Evolutionary conservation across 495 filamentous ascomycete genomes (phyloP).

Genomic region (Lasiosphaeris hirsuta): DNA sequence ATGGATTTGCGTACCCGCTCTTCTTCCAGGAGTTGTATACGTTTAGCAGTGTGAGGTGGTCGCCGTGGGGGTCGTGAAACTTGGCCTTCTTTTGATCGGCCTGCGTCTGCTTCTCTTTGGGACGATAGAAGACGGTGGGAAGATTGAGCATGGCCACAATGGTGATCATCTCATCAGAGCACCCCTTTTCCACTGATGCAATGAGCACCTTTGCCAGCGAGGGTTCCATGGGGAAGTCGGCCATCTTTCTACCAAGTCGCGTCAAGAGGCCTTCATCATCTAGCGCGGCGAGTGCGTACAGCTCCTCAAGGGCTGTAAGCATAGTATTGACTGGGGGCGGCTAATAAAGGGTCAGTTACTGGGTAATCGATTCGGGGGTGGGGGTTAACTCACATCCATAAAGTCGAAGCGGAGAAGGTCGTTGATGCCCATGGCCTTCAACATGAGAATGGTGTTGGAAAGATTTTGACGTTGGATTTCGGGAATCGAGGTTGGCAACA

Average conservation of each 20-base stretch:
- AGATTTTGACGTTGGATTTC: constrained; percentile 97
- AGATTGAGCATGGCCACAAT: constrained; percentile 95
- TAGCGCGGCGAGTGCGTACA: constrained; percentile 86
- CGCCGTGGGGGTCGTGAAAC: constrained; percentile 92
- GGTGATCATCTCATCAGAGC: constrained; percentile 87
- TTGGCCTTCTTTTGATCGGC: constrained; percentile 97
- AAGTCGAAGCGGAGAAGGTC: constrained; percentile 97
- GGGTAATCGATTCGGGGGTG: neutral
- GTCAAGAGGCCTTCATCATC: constrained; percentile 97
- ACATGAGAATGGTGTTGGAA: constrained; percentile 92
- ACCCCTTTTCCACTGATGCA: constrained; percentile 77
- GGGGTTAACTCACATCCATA: constrained; percentile 65
- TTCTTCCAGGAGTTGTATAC: constrained; percentile 95
- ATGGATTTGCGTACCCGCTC: constrained; percentile 74
- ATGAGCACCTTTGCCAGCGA: constrained; percentile 87
- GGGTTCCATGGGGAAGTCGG: constrained; percentile 92
- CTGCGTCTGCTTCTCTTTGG: constrained; percentile 93
- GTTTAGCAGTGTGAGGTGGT: constrained; percentile 91
- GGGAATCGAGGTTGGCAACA: constrained; percentile 92
- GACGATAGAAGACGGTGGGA: constrained; percentile 84
- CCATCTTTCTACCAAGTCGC: constrained; percentile 91
- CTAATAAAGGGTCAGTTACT: constrained; percentile 6
- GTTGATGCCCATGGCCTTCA: constrained; percentile 99
- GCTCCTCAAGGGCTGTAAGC: constrained; percentile 91
- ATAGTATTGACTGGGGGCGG: constrained; percentile 94